Base-by-base conservation (phyloP, 2,329 filamentous ascomycete species). In the Alternaria burnsii region DNA sequence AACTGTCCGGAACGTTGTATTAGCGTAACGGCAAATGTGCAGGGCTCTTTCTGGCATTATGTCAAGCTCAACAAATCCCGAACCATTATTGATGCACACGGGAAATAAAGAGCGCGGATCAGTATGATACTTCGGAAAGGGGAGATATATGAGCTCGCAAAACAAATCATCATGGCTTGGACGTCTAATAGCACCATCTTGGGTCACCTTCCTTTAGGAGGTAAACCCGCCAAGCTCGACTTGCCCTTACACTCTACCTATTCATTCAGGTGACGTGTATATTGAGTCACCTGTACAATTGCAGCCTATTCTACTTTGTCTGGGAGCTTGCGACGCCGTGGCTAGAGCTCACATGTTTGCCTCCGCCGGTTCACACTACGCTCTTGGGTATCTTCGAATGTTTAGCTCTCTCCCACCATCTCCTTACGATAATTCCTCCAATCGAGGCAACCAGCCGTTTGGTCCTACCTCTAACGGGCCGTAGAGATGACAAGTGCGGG, bases 401-500 rank as follows among this genome's bases (percentile, higher is more conserved):
- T 41, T 46, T 56, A 40, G 52, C 18, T 20, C 46, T 51, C 26
- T 20, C 26, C 24, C 22, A 34, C 26, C 26, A 46, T 43, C 46
- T 46, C 57, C 52, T 52, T 46, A 46, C 24, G 51, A 44, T 30
- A 14, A 36, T 28, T 44, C 18, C 16, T 43, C 46, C 34, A 26
- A 24, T 30, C 38, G 40, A 34, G 24, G 38, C 46, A 26, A 26
- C n/a, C 24, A 16, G 22, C 34, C 14, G 34, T 52, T 40, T 51
- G 24, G 52, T 51, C 34, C 26, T 9, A 34, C n/a, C 40, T 24
- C 20, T 28, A 48, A 52, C 47, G 58, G 58, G 32, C 58, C 53
- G 47, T 34, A n/a, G 20, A 22, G 34, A 20, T 56, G 41, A 52
- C 32, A 57, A 12, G 41, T 24, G 46, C 58, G 58, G 58, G 46